phyloP scores from a whole-genome alignment of 2,329 filamentous ascomycete species.

The Colletotrichum navitas region DNA sequence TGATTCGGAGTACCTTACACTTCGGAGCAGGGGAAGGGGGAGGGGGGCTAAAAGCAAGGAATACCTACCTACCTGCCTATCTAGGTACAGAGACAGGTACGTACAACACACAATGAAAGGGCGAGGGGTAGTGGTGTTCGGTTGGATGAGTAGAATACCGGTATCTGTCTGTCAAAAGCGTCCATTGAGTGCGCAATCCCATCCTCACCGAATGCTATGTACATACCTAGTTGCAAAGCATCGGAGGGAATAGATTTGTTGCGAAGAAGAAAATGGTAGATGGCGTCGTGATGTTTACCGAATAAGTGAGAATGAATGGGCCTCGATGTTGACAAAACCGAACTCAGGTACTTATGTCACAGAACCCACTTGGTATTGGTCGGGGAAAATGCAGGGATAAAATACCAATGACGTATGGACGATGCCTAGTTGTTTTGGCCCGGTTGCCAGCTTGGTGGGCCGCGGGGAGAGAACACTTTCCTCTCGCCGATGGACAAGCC shows the following conservation, averaged over 20 bases:
- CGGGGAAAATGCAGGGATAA: constrained; percentile 22
- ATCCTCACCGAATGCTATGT: no score
- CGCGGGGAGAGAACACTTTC: background rate
- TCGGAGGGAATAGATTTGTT: background rate
- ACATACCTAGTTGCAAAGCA: background rate
- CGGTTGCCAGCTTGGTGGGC: background rate
- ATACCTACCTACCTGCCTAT: no score
- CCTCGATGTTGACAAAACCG: background rate
- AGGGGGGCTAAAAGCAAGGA: background rate
- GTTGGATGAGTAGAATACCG: background rate
- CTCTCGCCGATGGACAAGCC: background rate
- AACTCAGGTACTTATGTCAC: background rate
- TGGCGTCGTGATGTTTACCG: background rate
- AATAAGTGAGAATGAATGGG: background rate
- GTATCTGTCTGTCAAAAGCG: background rate
- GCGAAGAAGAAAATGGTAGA: background rate
- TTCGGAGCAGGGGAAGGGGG: background rate
- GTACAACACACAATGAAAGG: background rate
- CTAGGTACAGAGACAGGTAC: background rate
- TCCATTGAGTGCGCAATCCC: background rate
- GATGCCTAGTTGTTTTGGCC: background rate
- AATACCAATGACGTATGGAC: constrained; percentile 28
- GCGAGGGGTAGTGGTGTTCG: background rate
- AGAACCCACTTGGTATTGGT: background rate
- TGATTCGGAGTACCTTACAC: background rate